Evolutionary conservation across 306 rosid species (phyloP), one percentile per base, ranked within the genome.

Genomic region (Macrotyloma uniflorum): DNA sequence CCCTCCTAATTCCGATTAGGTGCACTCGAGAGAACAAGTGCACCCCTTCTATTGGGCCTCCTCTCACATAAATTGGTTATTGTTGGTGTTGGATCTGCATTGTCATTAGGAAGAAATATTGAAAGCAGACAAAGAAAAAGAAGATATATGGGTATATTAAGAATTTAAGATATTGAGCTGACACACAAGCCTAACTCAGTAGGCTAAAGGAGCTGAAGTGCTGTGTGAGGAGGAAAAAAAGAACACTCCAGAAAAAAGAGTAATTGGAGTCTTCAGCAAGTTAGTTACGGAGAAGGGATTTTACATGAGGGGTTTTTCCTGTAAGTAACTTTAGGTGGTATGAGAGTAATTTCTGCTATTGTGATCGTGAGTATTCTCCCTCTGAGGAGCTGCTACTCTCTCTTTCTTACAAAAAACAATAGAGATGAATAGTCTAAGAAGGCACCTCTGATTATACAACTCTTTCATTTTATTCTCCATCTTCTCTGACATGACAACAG

Each of bases 401-500:
- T 42, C 20, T 61, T 30, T 61, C 50, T 62, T 36, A 68, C 45
- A 40, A 54, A 71, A 84, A 63, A 46, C 69, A 23, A 19, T 2
- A 76, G 79, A 58, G 59, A 77, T 55, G 55, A 74, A 74, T 77
- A 77, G 28, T 49, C 66, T 66, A 59, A 22, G 28, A 45, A 51
- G 66, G 83, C 86, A 94, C 98, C 98, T 92, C 76, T 88, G 93
- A 66, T 83, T 82, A 83, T 87, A 76, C 40, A 88, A 73, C 76
- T 94, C 90, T 79, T 55, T 59, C 72, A 78, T 83, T 77, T 76
- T 83, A 79, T 71, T 77, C 83, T 94, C 97, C 91, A 90, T 79
- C 90, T 88, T 88, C 86, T 94, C 98, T 28, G 97, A 89, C 83
- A 91, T 86, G 62, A 94, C 89, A 84, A 94, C 77, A 73, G 92